Base-by-base conservation (phyloP, 345 rosid genomes). In the Camelina hispida region DNA sequence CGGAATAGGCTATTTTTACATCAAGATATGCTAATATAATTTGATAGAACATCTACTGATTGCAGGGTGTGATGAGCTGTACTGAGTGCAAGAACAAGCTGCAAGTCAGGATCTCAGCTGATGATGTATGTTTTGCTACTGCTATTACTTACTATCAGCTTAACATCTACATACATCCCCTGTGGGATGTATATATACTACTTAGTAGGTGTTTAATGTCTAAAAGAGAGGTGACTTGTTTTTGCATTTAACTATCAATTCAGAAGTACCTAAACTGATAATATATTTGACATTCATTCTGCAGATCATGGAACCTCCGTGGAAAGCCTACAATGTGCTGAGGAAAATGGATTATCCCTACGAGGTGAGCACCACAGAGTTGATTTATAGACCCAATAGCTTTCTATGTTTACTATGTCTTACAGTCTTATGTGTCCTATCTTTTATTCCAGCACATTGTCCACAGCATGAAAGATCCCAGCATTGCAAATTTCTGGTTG, bases 221-320 rank as follows among this genome's bases (percentile, higher is more conserved):
- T 40, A 71, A 64, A 28, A 28, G 62, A 50, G 69, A 51, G 56
- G 57, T 53, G 23, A 51, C 70, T 32, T 42, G 9, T 16, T 47
- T 12, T 40, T 18, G 7, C 20, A 5, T 62, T 16, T 20, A 66
- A 72, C 13, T 52, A 32, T 22, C 52, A n/a, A 8, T 74, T 46
- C 58, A 47, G 51, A 30, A 7, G 32, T 11, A 52, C 12, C 46
- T 23, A 13, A 58, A 28, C 48, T 60, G 51, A 58, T 9, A 69
- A 13, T 70, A 20, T 23, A 67, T 47, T 74, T 32, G 56, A 32
- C 51, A 54, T 58, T 17, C 60, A 37, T 74, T 70, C 32, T 80
- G 78, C 78, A 93, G 98, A 88, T 93, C 68, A 89, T 91, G 97
- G 97, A 93, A 72, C 97, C 97, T 80, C 97, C 98, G 42, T 89